Conservation (phyloP, 208 protist genomes). For the Acanthamoeba triangularis region DNA sequence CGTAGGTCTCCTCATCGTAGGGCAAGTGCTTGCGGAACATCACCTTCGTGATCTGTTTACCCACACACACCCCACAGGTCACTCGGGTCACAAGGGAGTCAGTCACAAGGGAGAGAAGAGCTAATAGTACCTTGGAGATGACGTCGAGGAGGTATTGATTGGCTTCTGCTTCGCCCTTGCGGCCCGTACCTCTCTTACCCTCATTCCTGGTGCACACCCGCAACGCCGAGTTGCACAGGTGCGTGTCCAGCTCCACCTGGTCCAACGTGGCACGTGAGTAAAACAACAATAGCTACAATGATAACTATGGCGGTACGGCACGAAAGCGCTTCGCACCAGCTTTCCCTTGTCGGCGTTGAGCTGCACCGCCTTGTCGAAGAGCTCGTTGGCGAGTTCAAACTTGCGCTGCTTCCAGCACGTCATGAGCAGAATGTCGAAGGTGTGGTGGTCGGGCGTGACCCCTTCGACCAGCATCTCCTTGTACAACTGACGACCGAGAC, state of each 20-base stretch:
- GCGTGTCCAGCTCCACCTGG: slow-evolving; percentile 49
- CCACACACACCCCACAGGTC: background rate
- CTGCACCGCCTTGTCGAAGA: slow-evolving; percentile 45
- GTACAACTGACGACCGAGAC: slow-evolving; percentile 2
- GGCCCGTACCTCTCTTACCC: background rate
- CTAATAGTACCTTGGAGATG: background rate
- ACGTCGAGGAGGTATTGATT: slow-evolving; percentile 9
- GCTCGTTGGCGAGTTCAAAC: slow-evolving; percentile 28
- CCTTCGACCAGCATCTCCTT: slow-evolving; percentile 62
- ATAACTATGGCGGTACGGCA: background rate
- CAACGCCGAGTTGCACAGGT: slow-evolving; percentile 73
- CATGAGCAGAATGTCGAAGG: slow-evolving; percentile 71
- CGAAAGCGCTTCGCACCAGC: background rate
- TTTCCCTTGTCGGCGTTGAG: background rate
- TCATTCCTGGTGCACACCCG: slow-evolving; percentile 40
- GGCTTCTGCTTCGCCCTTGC: background rate
- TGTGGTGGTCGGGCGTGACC: slow-evolving; percentile 55
- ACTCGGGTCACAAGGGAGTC: too few relatives aligned
- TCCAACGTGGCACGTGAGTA: too few relatives aligned
- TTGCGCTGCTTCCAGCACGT: slow-evolving; percentile 37
- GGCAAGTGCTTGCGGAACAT: slow-evolving; percentile 24
- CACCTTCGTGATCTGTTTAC: slow-evolving; percentile 15
- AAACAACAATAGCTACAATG: background rate
- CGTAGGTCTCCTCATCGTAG: slow-evolving; percentile 62
- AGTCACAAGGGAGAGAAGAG: background rate